Evolutionary conservation across 1,284 basidiomycete genomes (phyloP).

Genomic region (Rhodotorula sp.): DNA sequence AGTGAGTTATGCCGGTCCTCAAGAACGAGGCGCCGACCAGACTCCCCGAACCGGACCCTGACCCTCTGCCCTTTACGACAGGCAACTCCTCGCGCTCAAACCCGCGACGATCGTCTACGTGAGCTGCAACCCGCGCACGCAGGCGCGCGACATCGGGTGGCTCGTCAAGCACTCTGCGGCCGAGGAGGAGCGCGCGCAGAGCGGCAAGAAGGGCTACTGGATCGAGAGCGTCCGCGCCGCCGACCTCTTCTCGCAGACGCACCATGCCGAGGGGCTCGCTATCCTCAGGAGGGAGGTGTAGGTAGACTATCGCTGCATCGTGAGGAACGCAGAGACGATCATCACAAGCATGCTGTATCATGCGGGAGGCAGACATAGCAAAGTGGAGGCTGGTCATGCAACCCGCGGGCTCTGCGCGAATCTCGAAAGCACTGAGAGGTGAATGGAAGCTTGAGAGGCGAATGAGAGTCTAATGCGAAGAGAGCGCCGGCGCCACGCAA

Average conservation of each 20-base stretch:
- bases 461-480: too few species aligned
- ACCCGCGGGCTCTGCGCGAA: too few species aligned
- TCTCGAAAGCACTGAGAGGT: too few species aligned
- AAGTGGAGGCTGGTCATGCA: too few species aligned
- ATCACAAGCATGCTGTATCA: not conserved
- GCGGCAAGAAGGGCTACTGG: slow-evolving; percentile 57
- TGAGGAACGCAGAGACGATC: not conserved
- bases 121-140: slow-evolving; percentile 85
- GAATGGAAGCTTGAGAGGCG: too few species aligned
- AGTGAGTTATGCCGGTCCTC: not conserved
- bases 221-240: slow-evolving; percentile 81
- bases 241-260: slow-evolving; percentile 92
- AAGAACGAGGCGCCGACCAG: not conserved
- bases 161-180: slow-evolving; percentile 57
- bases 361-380: not conserved
- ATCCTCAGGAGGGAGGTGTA: slow-evolving; percentile 55
- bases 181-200: slow-evolving; percentile 46
- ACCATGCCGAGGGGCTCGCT: slow-evolving; percentile 78
- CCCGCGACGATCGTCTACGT: slow-evolving; percentile 80
- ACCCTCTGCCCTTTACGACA: not conserved
- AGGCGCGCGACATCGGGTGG: slow-evolving; percentile 77
- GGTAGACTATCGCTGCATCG: not conserved
- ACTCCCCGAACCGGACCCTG: not conserved
- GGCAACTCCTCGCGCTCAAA: slow-evolving; percentile 71
- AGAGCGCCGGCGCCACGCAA: too few species aligned